These are phyloP conservation scores for Blastocystis sp. DNA, from an alignment of 352 stramenopile species.

Conservation along the genomic window DNA sequence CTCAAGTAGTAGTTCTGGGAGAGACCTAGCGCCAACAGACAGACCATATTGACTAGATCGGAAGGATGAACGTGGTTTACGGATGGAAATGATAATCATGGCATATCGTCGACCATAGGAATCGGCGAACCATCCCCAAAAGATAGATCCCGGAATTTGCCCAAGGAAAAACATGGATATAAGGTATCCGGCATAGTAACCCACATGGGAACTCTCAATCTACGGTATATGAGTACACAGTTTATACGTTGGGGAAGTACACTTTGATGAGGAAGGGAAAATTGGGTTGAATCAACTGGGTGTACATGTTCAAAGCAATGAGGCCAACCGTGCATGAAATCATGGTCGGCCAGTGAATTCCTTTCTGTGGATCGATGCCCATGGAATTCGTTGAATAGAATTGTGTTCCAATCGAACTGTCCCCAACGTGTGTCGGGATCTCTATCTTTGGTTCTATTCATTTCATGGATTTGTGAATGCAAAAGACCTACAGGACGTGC, in stretches of 20 bases:
- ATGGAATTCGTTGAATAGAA: not conserved
- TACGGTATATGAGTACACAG: not conserved
- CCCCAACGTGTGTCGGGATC: too few relatives aligned
- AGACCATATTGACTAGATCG: not conserved
- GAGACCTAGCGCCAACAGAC: not conserved
- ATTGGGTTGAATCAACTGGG: constrained; percentile 37
- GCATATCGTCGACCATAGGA: constrained; percentile 3
- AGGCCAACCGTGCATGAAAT: not conserved
- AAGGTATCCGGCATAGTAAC: constrained; percentile 47
- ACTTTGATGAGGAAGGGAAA: constrained; percentile 40
- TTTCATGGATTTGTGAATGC: not conserved
- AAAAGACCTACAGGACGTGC: not conserved
- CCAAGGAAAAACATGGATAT: constrained; percentile 37
- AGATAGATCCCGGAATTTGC: constrained; percentile 37
- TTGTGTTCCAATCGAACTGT: not conserved
- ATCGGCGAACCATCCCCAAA: constrained; percentile 56
- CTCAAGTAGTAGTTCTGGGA: constrained; percentile 36
- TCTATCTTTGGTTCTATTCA: not conserved
- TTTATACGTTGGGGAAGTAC: constrained; percentile 20
- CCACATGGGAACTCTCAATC: constrained; percentile 18
- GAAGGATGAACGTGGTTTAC: not conserved
- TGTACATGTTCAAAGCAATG: not conserved
- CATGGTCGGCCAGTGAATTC: constrained; percentile 52
- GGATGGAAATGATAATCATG: constrained; percentile 8
- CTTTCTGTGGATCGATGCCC: constrained; percentile 19